Base-by-base conservation (phyloP, 306 rosid genomes). In the Rubus idaeus region DNA sequence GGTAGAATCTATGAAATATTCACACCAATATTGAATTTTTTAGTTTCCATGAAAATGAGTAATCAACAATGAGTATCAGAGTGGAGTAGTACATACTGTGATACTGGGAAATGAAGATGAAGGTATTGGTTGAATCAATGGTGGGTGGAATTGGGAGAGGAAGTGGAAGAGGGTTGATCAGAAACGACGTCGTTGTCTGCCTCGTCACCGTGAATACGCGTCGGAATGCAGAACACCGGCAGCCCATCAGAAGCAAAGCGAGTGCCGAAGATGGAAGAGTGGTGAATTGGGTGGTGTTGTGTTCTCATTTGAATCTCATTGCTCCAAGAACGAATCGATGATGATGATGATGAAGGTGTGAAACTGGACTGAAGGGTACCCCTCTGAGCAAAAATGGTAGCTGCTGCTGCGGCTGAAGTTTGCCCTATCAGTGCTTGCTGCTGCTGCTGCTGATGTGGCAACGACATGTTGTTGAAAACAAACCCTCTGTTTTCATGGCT, bases 361-460 rank as follows among this genome's bases (percentile, higher is more conserved):
- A 83, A 86, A 81, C 87, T 89, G 77, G 94, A 89, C 87, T 90
- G 91, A 85, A 90, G 91, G 86, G 92, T 78, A 77, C 81, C 96
- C 84, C 89, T 89, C 68, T 82, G 85, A 55, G 86, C 51, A 81
- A 85, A 81, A 62, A 1, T 47, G 52, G 52, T 10, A 40, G 56
- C 4, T 11, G 21, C 8, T 26, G 79, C 74, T 40, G 62, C 64
- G 2, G 71, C 57, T 46, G 87, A 72, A 77, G 81, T 77, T 71
- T 81, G 89, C 47, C 89, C 89, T 12, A 89, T 73, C 82, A 88
- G 71, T 57, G 63, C 63, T 10, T 51, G 55, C 16, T 55, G 35
- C 23, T 46, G 35, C 23, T 46, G 53, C 9, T 68, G 74, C 18
- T 75, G 70, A 39, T 64, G 72, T 17, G 79, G 8, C 62, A 46